These are phyloP conservation scores for Chalaropsis thielavioides DNA, from an alignment of 2,329 filamentous ascomycete species.

Conservation along the genomic window DNA sequence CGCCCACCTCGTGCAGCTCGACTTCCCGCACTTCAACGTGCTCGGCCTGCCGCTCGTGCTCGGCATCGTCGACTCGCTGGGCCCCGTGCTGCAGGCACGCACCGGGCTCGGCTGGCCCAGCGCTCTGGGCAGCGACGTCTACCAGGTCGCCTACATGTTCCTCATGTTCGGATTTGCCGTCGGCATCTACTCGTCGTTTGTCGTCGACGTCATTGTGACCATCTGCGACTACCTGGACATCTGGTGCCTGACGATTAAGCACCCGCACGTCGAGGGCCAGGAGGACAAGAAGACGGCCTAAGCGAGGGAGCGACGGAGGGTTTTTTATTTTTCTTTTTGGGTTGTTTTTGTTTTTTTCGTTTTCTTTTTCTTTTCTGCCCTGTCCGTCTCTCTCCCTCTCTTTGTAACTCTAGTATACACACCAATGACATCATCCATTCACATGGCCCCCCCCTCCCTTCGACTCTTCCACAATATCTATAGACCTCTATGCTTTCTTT, in stretches of 20 bases:
- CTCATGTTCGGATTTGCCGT: conserved; percentile 69
- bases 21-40: conserved; percentile 84
- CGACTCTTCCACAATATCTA: background rate
- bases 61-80: conserved; percentile 67
- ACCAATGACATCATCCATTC: background rate
- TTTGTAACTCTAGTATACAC: background rate
- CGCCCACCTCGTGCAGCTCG: conserved; percentile 74
- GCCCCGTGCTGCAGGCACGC: conserved; percentile 47
- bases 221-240: conserved; percentile 98
- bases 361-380: background rate
- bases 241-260: conserved; percentile 96
- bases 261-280: conserved; percentile 41
- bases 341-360: background rate
- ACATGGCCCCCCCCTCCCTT: background rate
- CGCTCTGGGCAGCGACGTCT: conserved; percentile 58
- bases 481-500: background rate
- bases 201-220: conserved; percentile 90
- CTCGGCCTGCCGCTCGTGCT: conserved; percentile 62
- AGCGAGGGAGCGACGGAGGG: background rate
- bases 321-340: background rate
- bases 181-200: conserved; percentile 94
- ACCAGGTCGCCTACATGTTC: conserved; percentile 86
- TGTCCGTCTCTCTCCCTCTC: background rate
- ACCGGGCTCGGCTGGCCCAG: conserved; percentile 61
- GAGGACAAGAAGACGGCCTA: conserved; percentile 31